phyloP scores from a whole-genome alignment of 169 alveolate genomes.

The Babesia divergens region DNA sequence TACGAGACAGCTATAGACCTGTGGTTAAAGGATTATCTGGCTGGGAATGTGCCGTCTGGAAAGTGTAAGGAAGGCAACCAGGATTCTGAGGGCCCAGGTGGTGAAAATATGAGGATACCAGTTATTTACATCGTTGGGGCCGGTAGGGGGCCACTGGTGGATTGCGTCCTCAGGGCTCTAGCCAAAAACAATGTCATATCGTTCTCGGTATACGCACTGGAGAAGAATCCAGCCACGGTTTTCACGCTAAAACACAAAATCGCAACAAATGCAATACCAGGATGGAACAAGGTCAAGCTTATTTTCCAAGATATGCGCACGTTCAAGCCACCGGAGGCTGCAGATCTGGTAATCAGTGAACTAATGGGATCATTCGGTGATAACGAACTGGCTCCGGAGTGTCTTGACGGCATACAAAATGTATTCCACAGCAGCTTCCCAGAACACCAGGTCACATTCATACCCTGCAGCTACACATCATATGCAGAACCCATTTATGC shows the following conservation, averaged over 20 bases:
- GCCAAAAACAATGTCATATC: slow-evolving; percentile 11
- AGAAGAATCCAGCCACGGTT: slow-evolving; percentile 73
- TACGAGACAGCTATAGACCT: slow-evolving; percentile 64
- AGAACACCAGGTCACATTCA: slow-evolving; percentile 33
- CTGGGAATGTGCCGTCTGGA: neutral
- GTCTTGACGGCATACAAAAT: slow-evolving; percentile 71
- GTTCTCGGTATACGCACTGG: slow-evolving; percentile 67
- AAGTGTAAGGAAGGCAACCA: neutral
- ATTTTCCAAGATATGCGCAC: slow-evolving; percentile 73
- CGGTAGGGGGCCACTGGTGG: slow-evolving; percentile 79
- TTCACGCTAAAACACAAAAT: slow-evolving; percentile 58
- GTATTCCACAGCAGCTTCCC: slow-evolving; percentile 51
- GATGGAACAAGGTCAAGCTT: slow-evolving; percentile 70
- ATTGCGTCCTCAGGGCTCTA: slow-evolving; percentile 60
- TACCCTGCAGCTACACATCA: slow-evolving; percentile 70
- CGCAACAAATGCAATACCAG: slow-evolving; percentile 16
- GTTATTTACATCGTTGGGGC: slow-evolving; percentile 73
- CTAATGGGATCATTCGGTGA: slow-evolving; percentile 77
- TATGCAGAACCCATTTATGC: slow-evolving; percentile 73
- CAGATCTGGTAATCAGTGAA: slow-evolving; percentile 70
- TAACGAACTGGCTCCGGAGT: slow-evolving; percentile 78
- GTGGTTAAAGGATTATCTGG: slow-evolving; percentile 37
- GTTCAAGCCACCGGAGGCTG: slow-evolving; percentile 59
- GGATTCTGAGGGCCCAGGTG: neutral
- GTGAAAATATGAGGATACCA: neutral